phyloP scores from a whole-genome alignment of 2,329 filamentous ascomycete genomes.

The Fusarium pseudograminearum region DNA sequence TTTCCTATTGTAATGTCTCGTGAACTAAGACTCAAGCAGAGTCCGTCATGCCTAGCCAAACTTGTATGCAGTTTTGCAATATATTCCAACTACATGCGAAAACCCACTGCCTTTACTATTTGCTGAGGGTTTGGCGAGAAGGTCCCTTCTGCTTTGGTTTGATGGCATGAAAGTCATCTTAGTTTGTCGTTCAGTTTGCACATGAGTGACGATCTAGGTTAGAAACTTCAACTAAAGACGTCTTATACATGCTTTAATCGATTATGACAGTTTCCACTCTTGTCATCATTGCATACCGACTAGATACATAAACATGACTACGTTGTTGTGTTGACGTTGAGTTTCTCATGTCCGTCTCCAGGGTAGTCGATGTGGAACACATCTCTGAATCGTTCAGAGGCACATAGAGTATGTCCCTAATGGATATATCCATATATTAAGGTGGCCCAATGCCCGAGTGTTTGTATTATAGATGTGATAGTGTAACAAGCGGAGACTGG shows the following conservation, averaged over 20 bases:
- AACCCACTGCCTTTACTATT: not conserved
- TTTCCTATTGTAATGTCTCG: not conserved
- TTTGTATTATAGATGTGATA: not conserved
- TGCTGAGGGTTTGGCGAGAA: not conserved
- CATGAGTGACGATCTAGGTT: not conserved
- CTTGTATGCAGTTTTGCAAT: not conserved
- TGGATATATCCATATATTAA: not conserved
- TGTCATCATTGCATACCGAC: not conserved
- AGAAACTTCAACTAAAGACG: not conserved
- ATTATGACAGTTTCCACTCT: not conserved
- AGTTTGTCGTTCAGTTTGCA: not conserved
- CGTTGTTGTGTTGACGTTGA: not conserved
- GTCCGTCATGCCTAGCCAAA: not conserved
- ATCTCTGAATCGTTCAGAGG: not conserved
- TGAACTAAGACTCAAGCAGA: not conserved
- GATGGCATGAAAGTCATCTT: not conserved
- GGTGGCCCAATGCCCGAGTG: not conserved
- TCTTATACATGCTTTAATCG: not conserved
- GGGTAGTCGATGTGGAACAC: not conserved
- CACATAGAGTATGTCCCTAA: not conserved
- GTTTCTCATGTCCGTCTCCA: not conserved
- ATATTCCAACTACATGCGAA: not conserved
- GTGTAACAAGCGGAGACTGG: not conserved
- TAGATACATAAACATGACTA: not conserved
- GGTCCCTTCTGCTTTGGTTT: not conserved